phyloP scores from a whole-genome alignment of 192 early-diverging fungal genomes.

The Backusella liffmaniae region DNA sequence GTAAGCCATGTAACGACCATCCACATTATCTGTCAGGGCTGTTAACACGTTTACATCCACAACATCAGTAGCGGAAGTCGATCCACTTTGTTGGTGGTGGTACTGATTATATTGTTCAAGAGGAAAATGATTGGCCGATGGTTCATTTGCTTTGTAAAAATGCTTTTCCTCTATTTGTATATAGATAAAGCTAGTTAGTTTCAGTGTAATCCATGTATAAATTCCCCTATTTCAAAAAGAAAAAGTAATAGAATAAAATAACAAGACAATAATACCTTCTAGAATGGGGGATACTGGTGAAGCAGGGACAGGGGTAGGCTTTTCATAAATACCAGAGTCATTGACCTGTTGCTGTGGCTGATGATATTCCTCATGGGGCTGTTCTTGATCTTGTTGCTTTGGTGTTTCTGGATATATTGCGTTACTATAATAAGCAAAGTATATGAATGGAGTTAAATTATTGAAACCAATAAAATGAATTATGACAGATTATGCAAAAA shows the following conservation, averaged over 20 bases:
- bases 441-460: neutral
- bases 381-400: neutral
- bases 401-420: neutral
- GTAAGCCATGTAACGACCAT: slow-evolving; percentile 68
- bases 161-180: neutral
- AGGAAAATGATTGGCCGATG: neutral
- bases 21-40: slow-evolving; percentile 49
- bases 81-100: neutral
- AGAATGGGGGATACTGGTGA: neutral
- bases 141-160: neutral
- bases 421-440: neutral
- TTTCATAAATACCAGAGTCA: neutral
- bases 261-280: neutral
- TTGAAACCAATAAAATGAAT: neutral
- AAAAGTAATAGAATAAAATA: neutral
- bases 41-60: slow-evolving; percentile 15
- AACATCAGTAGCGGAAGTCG: neutral
- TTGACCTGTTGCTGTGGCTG: neutral
- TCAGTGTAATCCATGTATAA: neutral
- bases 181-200: neutral
- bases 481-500: neutral
- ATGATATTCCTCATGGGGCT: neutral
- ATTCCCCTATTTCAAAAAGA: neutral
- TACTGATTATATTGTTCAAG: neutral
- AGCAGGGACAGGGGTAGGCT: neutral